These are phyloP conservation scores for Rhodotorula sp. DNA, from an alignment of 1,284 basidiomycete species.

Conservation along the genomic window DNA sequence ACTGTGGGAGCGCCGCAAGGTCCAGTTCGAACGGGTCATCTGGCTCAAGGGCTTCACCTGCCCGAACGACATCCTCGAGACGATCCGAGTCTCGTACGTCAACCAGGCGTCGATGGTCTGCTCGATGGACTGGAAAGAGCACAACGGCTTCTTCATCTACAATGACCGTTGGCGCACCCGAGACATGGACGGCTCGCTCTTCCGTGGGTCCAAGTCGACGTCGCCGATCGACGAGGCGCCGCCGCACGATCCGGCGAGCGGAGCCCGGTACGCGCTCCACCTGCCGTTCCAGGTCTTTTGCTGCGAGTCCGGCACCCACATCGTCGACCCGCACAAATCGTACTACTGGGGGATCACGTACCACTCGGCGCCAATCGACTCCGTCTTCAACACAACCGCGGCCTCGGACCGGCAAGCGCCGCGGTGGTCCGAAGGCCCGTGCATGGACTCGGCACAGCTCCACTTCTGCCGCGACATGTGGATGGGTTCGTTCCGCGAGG, in stretches of 20 bases:
- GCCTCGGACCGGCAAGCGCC: conserved; percentile 55
- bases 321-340: conserved; percentile 86
- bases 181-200: conserved; percentile 92
- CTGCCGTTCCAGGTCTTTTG: conserved; percentile 95
- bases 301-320: conserved; percentile 91
- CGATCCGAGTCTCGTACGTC: conserved; percentile 76
- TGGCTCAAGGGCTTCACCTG: conserved; percentile 98
- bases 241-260: conserved; percentile 74
- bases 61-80: conserved; percentile 91
- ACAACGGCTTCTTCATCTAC: conserved; percentile 93
- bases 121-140: conserved; percentile 98
- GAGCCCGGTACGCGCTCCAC: conserved; percentile 78
- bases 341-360: conserved; percentile 86
- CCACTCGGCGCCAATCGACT: conserved; percentile 60
- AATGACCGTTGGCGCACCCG: conserved; percentile 93
- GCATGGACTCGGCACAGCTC: conserved; percentile 87
- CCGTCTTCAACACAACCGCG: conserved; percentile 62
- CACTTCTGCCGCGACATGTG: conserved; percentile 95
- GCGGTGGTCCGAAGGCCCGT: conserved; percentile 66
- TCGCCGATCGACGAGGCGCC: conserved; percentile 85
- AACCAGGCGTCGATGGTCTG: conserved; percentile 95
- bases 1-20: conserved; percentile 67
- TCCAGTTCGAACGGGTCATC: conserved; percentile 82
- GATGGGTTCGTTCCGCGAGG: conserved; percentile 74
- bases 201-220: conserved; percentile 88